Percentiles rank a stretch among this genome's conserved stretches.
Conservation (phyloP, 306 rosid species). For the Vicia sativa region DNA sequence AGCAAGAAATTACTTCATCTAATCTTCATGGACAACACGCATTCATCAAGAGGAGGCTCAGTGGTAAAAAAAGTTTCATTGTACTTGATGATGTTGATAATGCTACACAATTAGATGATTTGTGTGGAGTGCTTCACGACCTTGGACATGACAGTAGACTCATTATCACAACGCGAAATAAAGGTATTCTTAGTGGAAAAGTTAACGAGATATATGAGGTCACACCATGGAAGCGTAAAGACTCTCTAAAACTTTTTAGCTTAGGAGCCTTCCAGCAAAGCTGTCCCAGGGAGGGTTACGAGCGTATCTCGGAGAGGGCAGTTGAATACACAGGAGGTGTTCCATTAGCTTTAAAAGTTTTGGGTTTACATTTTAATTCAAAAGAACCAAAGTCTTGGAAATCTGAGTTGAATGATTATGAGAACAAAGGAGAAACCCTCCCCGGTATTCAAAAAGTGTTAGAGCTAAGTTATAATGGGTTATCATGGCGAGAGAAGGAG, state of each 20-base stretch:
- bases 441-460: neutral
- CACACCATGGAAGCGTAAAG: neutral
- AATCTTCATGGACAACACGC: neutral
- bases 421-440: neutral
- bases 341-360: constrained; percentile 38
- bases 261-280: neutral
- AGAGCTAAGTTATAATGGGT: constrained; percentile 11
- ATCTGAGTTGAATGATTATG: neutral
- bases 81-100: constrained; percentile 34
- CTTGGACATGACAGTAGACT: constrained; percentile 1
- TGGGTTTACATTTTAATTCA: neutral
- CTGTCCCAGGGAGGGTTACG: neutral
- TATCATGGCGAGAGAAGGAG: neutral
- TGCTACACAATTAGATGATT: neutral
- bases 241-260: neutral
- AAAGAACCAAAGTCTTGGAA: neutral
- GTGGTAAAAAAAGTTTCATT: constrained; percentile 21
- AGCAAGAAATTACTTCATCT: neutral
- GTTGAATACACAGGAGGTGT: constrained; percentile 18
- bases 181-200: neutral
- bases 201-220: neutral
- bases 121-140: neutral
- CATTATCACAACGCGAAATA: constrained; percentile 28
- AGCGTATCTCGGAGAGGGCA: neutral
- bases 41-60: constrained; percentile 1